Evolutionary conservation across 2,329 filamentous ascomycete genomes (phyloP), one percentile per base, ranked within the genome.

Genomic region (Huntiella moniliformis): DNA sequence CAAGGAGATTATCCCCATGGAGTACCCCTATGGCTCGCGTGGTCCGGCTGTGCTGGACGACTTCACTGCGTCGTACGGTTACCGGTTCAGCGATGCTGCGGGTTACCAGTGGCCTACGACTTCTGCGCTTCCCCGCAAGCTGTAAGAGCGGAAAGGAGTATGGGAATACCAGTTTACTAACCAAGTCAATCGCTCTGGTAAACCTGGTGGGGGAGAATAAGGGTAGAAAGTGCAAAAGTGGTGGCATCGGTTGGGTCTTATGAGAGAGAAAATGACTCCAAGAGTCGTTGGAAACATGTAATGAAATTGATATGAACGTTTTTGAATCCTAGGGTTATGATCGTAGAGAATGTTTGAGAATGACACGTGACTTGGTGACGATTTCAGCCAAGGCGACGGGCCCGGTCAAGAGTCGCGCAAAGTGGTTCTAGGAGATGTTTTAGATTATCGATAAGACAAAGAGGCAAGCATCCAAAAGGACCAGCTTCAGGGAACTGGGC

Each of bases 1-100:
- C 73, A 94, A 94, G 73, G 91, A 98, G 67, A 96, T 98, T 54
- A 83, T 94, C 50, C 91, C 91, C 18, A 98, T 98, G 91, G 88
- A 95, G 60, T 98, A 98, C 67, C 88, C 92, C 54, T 98, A 98
- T 61, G 91, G 91, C 54, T 98, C 91, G 50, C 88, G 92, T 57
- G 91, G 92, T 51, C 92, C 92, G 22, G 83, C 87, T 46, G 88
- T 98, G 34, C 74, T 98, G 47, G 91, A 98, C 56, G 91, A 98
- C 67, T 98, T 98, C 67, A 96, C 88, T 31, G 82, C 87, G 36
- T 94, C 87, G 4, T 98, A 94, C 61, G 91, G 91, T 53, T 98
- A 98, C 73, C 95, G 94, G 65, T 98, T 98, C 70, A 92, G 83
- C 60, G 91, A 98, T 57, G 85, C 87, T 51, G 83, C 87, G 55